phyloP scores from a whole-genome alignment of 768 basidiomycete species.

The Trametes gibbosa region DNA sequence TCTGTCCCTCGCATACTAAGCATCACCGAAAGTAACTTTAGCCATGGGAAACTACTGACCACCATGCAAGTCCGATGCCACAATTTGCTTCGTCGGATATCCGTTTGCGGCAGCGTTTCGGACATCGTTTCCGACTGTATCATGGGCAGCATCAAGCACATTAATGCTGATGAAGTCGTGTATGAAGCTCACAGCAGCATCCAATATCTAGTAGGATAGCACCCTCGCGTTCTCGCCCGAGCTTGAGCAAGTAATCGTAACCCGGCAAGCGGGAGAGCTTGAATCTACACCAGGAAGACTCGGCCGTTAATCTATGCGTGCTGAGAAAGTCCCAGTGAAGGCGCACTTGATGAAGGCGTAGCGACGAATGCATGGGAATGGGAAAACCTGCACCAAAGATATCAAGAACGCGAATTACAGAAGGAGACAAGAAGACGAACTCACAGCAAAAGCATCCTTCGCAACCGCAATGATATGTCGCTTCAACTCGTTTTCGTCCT shows the following conservation, averaged over 20 bases:
- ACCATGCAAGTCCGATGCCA: slow-evolving; percentile 34
- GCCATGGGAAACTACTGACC: slow-evolving; percentile 24
- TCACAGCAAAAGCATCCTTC: slow-evolving; percentile 30
- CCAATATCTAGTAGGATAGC: slow-evolving; percentile 17
- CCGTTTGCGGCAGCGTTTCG: slow-evolving; percentile 40
- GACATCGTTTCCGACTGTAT: slow-evolving; percentile 39
- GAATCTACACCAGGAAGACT: background rate
- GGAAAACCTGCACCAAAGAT: slow-evolving; percentile 23
- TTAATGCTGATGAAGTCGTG: too few relatives aligned
- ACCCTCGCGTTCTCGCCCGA: slow-evolving; percentile 1
- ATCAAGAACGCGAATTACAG: background rate
- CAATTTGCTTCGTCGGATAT: slow-evolving; percentile 35
- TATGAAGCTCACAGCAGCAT: slow-evolving; percentile 18
- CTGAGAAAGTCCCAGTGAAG: background rate
- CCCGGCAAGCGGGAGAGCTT: slow-evolving; percentile 10
- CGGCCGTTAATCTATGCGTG: background rate
- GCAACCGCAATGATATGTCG: slow-evolving; percentile 29
- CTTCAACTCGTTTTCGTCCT: slow-evolving; percentile 30
- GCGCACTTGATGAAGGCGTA: slow-evolving; percentile 26
- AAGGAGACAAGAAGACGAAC: background rate
- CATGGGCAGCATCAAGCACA: too few relatives aligned
- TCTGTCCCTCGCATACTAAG: too few relatives aligned
- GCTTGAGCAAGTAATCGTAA: slow-evolving; percentile 11
- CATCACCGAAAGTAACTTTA: too few relatives aligned
- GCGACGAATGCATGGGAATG: slow-evolving; percentile 32